Conservation (phyloP, 2,329 filamentous ascomycete genomes). For the Colletotrichum truncatum region DNA sequence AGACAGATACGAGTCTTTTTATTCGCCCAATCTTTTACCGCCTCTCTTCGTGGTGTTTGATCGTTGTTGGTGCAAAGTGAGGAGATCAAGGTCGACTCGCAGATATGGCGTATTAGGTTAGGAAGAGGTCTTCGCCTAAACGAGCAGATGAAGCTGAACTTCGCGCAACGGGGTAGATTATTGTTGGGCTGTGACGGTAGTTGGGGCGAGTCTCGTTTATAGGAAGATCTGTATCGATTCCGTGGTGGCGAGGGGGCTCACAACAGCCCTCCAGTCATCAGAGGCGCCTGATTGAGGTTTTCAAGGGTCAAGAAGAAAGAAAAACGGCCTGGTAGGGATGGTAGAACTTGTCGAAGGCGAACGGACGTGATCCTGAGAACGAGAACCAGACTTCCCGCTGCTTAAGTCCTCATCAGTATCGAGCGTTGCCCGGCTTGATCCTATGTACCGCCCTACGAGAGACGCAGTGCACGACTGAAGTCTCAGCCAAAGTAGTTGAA, state of each 20-base stretch:
- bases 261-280: constrained; percentile 3
- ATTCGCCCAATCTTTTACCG: constrained; percentile 20
- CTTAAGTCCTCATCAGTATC: constrained; percentile 12
- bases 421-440: constrained; percentile 10
- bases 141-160: neutral
- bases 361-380: constrained; percentile 7
- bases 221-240: constrained; percentile 4
- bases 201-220: constrained; percentile 17
- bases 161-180: neutral
- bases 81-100: neutral
- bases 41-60: neutral
- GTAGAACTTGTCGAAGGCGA: constrained; percentile 12
- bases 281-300: constrained; percentile 15
- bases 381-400: constrained; percentile 4
- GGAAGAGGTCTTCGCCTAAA: neutral
- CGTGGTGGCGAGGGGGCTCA: constrained; percentile 21
- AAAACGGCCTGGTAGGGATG: constrained; percentile 4
- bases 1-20: neutral
- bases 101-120: neutral
- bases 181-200: neutral
- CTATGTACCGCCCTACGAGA: neutral
- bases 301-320: neutral
- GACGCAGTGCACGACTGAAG: neutral
- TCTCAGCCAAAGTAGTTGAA: constrained; percentile 24
- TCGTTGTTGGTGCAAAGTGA: neutral